A percentile compares a stretch with the other conserved stretches of the same genome.
Conservation (phyloP, 2,329 filamentous ascomycete species). For the Hymenoscyphus linearis region DNA sequence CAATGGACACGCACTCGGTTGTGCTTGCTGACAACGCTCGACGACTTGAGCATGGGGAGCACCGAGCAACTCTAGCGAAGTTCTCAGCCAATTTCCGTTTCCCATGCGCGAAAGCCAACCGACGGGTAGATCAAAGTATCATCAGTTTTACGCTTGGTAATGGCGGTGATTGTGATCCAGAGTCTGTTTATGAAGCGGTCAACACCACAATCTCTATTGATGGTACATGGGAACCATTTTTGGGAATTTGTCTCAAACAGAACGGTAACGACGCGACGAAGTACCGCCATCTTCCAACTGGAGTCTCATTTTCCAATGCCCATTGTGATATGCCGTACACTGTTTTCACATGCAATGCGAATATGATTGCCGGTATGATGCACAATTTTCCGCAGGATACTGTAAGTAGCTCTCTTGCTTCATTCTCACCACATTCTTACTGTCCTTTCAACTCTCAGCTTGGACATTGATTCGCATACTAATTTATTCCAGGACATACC, state of each 20-base stretch:
- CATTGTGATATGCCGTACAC: not conserved
- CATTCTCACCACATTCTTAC: too few relatives aligned
- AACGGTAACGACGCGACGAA: not conserved
- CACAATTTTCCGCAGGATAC: not conserved
- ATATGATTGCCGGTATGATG: not conserved
- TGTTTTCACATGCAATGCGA: not conserved
- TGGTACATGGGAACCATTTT: slow-evolving; percentile 13
- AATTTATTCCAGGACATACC: not conserved
- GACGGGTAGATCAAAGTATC: not conserved
- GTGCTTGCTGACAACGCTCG: slow-evolving; percentile 49
- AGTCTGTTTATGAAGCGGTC: not conserved
- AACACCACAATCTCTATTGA: not conserved
- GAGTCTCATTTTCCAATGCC: not conserved
- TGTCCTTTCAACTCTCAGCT: too few relatives aligned
- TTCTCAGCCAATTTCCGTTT: slow-evolving; percentile 43
- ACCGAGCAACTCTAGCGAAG: slow-evolving; percentile 41
- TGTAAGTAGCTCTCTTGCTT: too few relatives aligned
- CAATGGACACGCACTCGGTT: slow-evolving; percentile 43
- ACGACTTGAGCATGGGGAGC: slow-evolving; percentile 41
- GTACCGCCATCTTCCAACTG: not conserved
- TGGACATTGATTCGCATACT: too few relatives aligned
- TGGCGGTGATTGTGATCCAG: not conserved
- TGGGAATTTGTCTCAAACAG: slow-evolving; percentile 34
- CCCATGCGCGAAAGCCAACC: slow-evolving; percentile 12
- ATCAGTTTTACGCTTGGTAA: not conserved